These are phyloP conservation scores for Limnomonas spitsbergensis DNA, from an alignment of 139 green algal species.

Conservation along the genomic window DNA sequence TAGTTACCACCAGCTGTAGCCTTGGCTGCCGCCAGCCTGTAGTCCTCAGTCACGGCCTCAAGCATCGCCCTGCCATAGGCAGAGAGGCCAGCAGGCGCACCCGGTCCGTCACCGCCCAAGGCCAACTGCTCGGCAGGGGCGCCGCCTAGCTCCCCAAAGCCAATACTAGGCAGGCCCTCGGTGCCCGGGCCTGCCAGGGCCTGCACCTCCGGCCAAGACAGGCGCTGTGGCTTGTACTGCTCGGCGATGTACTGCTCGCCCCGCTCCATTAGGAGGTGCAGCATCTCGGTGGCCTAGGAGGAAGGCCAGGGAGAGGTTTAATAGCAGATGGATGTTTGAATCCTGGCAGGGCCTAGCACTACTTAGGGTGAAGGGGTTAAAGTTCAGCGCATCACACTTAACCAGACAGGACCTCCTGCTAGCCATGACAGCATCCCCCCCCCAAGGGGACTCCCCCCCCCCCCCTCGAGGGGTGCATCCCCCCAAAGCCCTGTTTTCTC, in stretches of 20 bases:
- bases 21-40: too few relatives aligned
- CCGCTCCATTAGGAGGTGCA: neutral
- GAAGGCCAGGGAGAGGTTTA: neutral
- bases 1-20: too few relatives aligned
- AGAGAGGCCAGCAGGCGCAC: too few relatives aligned
- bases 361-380: neutral
- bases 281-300: constrained; percentile 6
- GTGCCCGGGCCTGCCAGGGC: neutral
- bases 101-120: too few relatives aligned
- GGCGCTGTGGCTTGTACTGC: neutral
- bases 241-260: neutral
- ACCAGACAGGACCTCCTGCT: neutral
- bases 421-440: neutral
- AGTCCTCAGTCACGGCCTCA: too few relatives aligned
- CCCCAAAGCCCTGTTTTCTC: too few relatives aligned
- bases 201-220: constrained; percentile 16
- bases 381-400: neutral
- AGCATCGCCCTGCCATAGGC: too few relatives aligned
- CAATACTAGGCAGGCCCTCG: constrained; percentile 14
- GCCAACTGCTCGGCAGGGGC: too few relatives aligned
- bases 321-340: neutral
- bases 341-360: neutral
- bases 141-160: too few relatives aligned
- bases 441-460: neutral
- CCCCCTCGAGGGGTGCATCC: too few relatives aligned